Evolutionary conservation across 2,329 filamentous ascomycete species (phyloP), one percentile per base, ranked within the genome.

Genomic region (Ustulina deusta): DNA sequence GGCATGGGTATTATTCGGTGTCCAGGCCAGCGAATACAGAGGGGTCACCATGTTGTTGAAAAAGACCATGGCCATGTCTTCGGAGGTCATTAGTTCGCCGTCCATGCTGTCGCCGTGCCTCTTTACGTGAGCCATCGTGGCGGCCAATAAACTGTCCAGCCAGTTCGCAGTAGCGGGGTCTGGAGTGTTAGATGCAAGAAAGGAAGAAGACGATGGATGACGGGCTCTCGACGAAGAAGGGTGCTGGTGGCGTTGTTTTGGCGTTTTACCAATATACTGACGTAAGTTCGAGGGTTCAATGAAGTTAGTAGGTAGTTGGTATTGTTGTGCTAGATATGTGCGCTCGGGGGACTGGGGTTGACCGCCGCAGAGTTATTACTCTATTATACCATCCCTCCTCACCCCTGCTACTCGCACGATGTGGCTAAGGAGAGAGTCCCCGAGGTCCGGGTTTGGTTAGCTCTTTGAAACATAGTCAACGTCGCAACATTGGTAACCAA

Each of bases 1-100:
- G 65, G 86, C 82, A 74, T 91, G 93, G 6, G 86, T 82, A 48
- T 82, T 89, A 32, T 78, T 81, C 2, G 95, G 94, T 1, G 91
- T 91, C 93, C 94, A 97, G 60, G 83, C 79, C 34, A 80, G 78
- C 17, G 92, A 90, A 81, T 85, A 93, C 52, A 93, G 84, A 2
- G 90, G 84, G 0, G 90, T 92, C 54, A 87, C 87, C 64, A 83
- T 81, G 70, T 85, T 88, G 73, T 86, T 87, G 80, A 91, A 91
- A 62, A 77, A 75, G 5, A 74, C 71, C 75, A 77, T 77, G 38
- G 73, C 70, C 75, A 77, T 77, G 15, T 74, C 71, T 10, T 73
- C 69, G 15, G 71, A 69, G 27, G 66, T 72, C 74, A 75, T 76
- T 58, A 72, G 51, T 3, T 48, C 59, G 36, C 58, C 54, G 11